phyloP scores from a whole-genome alignment of 805 yeast species.

The Yarrowia yakushimensis region DNA sequence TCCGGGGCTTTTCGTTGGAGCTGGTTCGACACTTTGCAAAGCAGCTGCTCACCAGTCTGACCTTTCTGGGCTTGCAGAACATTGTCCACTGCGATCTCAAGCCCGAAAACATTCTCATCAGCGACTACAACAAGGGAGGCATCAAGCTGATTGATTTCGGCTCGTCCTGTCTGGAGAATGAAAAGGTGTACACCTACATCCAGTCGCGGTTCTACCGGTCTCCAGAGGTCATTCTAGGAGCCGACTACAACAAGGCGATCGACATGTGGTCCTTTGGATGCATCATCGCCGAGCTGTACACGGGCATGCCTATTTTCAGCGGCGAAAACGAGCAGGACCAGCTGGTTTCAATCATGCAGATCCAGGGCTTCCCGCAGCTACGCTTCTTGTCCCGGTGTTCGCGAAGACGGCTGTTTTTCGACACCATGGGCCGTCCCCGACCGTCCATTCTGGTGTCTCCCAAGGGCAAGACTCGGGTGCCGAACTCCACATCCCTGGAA shows the following conservation, averaged over 20 bases:
- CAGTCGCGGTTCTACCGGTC: slow-evolving; percentile 95
- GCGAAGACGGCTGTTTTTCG: slow-evolving; percentile 41
- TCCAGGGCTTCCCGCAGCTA: slow-evolving; percentile 82
- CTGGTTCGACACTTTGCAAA: slow-evolving; percentile 44
- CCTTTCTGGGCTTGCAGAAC: slow-evolving; percentile 52
- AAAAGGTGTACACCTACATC: slow-evolving; percentile 90
- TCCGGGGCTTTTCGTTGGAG: slow-evolving; percentile 37
- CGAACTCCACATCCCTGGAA: slow-evolving; percentile 32
- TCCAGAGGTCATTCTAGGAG: slow-evolving; percentile 92
- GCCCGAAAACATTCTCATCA: slow-evolving; percentile 75
- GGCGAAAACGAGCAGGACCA: slow-evolving; percentile 88
- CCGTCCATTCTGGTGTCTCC: slow-evolving; percentile 29
- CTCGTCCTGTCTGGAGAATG: slow-evolving; percentile 49
- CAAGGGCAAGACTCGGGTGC: slow-evolving; percentile 31
- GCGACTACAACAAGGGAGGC: slow-evolving; percentile 43
- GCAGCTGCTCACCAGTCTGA: slow-evolving; percentile 58
- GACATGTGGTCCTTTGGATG: slow-evolving; percentile 99
- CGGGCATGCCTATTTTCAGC: slow-evolving; percentile 93
- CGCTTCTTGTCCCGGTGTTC: slow-evolving; percentile 36
- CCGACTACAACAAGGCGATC: slow-evolving; percentile 81
- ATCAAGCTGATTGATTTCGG: slow-evolving; percentile 83
- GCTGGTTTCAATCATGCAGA: slow-evolving; percentile 81
- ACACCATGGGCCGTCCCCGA: slow-evolving; percentile 37
- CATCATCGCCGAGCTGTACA: slow-evolving; percentile 88
- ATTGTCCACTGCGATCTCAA: slow-evolving; percentile 83